Percentiles rank a stretch among this genome's conserved stretches.
Evolutionary conservation across 441 rosid genomes (phyloP).

Genomic region (Aleurites moluccanus): DNA sequence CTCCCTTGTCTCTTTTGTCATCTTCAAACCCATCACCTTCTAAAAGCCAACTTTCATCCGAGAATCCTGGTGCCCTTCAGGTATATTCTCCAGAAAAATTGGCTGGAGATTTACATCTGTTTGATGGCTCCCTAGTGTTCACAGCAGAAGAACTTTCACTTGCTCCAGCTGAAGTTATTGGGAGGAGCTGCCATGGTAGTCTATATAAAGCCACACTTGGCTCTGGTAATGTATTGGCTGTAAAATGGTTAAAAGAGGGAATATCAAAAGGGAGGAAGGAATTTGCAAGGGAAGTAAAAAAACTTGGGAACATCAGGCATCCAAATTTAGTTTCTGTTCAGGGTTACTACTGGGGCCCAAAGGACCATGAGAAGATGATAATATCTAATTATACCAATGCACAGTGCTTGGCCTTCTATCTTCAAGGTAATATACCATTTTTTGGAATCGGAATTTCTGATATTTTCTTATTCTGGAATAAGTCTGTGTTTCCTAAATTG

Average conservation of each 20-base stretch:
- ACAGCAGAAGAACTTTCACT: conserved; percentile 37
- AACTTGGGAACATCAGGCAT: conserved; percentile 39
- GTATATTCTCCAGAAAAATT: conserved; percentile 35
- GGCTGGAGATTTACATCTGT: conserved; percentile 30
- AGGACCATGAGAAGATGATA: conserved; percentile 81
- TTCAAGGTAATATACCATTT: conserved; percentile 57
- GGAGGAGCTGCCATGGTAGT: conserved; percentile 38
- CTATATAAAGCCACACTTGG: conserved; percentile 35
- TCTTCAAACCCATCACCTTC: conserved; percentile 46
- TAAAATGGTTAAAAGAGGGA: conserved; percentile 39
- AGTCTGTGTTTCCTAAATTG: neutral
- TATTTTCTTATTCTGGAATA: neutral
- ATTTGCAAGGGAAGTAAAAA: conserved; percentile 37
- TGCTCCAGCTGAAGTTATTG: conserved; percentile 37
- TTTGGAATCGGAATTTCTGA: neutral
- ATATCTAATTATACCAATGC: conserved; percentile 62
- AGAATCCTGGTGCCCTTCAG: conserved; percentile 18
- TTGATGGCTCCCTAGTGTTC: conserved; percentile 27
- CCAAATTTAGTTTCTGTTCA: conserved; percentile 77
- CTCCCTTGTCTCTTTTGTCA: conserved; percentile 51
- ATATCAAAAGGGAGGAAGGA: conserved; percentile 37
- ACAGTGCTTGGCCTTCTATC: conserved; percentile 63
- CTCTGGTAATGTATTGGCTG: conserved; percentile 27
- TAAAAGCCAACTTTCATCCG: conserved; percentile 21
- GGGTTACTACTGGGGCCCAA: conserved; percentile 88